Evolutionary conservation across 768 basidiomycete genomes (phyloP).

Genomic region (Boletus vinaceobasis): DNA sequence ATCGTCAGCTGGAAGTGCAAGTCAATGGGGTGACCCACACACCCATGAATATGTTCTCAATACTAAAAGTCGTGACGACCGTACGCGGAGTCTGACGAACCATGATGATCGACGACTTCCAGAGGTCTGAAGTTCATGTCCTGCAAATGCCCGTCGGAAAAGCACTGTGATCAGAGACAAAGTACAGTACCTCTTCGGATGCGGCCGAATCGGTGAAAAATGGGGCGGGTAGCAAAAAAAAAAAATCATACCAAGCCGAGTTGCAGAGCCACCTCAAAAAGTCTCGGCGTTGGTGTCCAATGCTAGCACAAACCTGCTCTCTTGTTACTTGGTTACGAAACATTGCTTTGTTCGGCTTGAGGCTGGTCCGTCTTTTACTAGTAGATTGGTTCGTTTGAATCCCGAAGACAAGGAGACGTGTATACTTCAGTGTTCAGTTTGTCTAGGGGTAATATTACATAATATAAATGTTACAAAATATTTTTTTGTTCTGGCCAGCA

Average conservation of each 20-base stretch:
- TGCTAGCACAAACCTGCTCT: not conserved
- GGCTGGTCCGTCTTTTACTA: not conserved
- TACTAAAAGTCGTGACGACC: not conserved
- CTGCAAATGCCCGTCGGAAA: not conserved
- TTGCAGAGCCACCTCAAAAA: not conserved
- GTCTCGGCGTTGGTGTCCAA: not conserved
- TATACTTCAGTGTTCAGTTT: not conserved
- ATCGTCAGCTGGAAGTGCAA: not conserved
- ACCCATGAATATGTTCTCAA: slow-evolving; percentile 21
- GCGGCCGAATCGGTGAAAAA: not conserved
- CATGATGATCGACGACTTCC: slow-evolving; percentile 10
- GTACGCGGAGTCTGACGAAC: not conserved
- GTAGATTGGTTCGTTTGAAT: not conserved
- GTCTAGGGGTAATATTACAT: no score
- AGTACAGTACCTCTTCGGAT: not conserved
- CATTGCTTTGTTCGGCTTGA: not conserved
- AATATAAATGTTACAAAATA: no score
- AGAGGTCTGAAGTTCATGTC: not conserved
- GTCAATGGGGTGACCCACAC: not conserved
- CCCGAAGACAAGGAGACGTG: not conserved
- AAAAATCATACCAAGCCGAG: not conserved
- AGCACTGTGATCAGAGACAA: not conserved
- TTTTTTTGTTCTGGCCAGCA: no score
- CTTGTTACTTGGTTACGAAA: not conserved
- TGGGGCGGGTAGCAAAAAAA: not conserved